Base-by-base conservation (phyloP, 2,329 filamentous ascomycete genomes). In the Geosmithia morbida region DNA sequence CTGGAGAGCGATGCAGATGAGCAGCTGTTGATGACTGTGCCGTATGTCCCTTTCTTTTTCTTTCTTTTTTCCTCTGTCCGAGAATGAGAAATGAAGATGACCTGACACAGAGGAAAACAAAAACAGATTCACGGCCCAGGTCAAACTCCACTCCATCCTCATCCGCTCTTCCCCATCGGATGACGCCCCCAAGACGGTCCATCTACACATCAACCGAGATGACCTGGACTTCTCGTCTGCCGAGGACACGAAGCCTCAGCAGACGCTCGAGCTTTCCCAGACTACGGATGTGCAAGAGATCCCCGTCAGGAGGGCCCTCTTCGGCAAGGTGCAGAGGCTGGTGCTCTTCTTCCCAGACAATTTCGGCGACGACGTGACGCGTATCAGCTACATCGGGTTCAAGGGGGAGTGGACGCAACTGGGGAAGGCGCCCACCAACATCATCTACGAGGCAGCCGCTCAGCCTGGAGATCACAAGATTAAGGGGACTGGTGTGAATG, bases 291-390 rank as follows among this genome's bases (percentile, higher is more conserved):
- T 97, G 22, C 88, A 95, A 62, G 90, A 97, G 61, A 72, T 96
- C 5, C 80, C 85, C 0, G 81, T 98, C 30, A 87, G 86, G 65
- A 79, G 92, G n/a, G 87, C 87, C 3, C 72, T 85, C 19, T 98
- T 96, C 72, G 87, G 84, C 54, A 85, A 82, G 22, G 87, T 89
- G n/a, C 83, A 86, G 44, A 81, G 75, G 18, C 69, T 98, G 51
- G 79, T 82, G 14, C 70, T 98, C 45, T 97, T 97, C 69, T 85
- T 97, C 56, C 83, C 86, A 56, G 87, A 96, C 61, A 98, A 97
- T 60, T 95, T 90, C 65, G 76, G 80, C 55, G 75, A 79, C 59
- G 86, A 94, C 48, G 79, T 83, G 48, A 90, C 86, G 43, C 74
- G 80, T 45, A 62, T 97, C 2, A 81, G 73, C 51, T 98, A 96